Evolutionary conservation across 805 yeast genomes (phyloP).

Genomic region (Metschnikowia gruessii): DNA sequence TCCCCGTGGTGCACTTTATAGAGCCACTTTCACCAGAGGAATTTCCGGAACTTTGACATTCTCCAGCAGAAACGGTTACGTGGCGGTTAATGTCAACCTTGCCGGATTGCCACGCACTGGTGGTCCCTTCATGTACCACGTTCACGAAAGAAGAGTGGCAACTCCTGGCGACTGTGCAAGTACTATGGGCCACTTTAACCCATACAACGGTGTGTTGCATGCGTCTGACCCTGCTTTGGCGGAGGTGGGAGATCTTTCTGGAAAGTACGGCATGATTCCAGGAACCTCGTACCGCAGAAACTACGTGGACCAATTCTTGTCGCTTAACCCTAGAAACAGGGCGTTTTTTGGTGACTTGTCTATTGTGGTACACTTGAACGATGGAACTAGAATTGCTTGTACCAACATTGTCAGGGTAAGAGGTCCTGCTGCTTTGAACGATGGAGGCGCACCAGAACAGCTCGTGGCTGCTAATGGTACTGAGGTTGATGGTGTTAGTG

Average conservation of each 20-base stretch:
- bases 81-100: conserved; percentile 31
- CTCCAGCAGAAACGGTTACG: conserved; percentile 25
- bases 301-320: conserved; percentile 31
- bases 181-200: conserved; percentile 37
- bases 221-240: conserved; percentile 37
- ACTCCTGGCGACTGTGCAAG: conserved; percentile 29
- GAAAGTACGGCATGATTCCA: conserved; percentile 29
- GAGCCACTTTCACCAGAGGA: conserved; percentile 11
- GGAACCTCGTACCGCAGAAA: conserved; percentile 24
- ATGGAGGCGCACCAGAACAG: too few species aligned
- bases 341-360: conserved; percentile 22
- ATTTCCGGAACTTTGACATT: background rate
- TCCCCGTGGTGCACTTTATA: background rate
- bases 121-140: conserved; percentile 41
- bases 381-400: too few species aligned
- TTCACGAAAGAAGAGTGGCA: conserved; percentile 38
- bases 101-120: conserved; percentile 32
- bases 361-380: too few species aligned
- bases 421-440: too few species aligned
- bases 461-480: too few species aligned
- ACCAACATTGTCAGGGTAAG: background rate
- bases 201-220: conserved; percentile 33
- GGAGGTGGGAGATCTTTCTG: conserved; percentile 25
- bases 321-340: conserved; percentile 26
- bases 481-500: too few species aligned